Evolutionary conservation across 108 stramenopile genomes (phyloP).

Genomic region (Nitzschia inconspicua): DNA sequence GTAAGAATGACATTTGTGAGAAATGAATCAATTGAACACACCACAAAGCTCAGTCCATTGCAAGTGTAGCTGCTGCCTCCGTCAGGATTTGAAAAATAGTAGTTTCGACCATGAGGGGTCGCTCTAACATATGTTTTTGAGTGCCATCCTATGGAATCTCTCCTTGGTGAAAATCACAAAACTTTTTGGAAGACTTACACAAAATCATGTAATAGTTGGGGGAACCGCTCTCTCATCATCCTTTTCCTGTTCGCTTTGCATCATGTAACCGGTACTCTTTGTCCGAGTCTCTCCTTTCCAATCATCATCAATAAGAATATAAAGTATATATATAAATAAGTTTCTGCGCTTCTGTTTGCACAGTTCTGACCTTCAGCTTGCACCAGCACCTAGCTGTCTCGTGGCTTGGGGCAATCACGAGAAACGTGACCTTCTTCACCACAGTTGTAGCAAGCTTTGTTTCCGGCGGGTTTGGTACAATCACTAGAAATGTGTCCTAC

Average conservation of each 20-base stretch:
- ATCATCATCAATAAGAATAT: not conserved
- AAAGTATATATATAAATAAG: not conserved
- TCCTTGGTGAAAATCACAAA: too few relatives aligned
- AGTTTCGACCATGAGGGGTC: not conserved
- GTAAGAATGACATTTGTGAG: too few relatives aligned
- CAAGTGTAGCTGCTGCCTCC: too few relatives aligned
- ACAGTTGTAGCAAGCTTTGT: constrained; percentile 83
- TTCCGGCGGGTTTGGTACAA: constrained; percentile 58
- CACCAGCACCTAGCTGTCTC: constrained; percentile 1
- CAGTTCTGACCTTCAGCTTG: not conserved
- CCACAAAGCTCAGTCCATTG: too few relatives aligned
- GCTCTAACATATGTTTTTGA: constrained; percentile 10
- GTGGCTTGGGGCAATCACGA: constrained; percentile 40
- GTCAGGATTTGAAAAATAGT: too few relatives aligned
- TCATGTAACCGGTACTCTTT: too few relatives aligned
- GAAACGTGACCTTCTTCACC: constrained; percentile 68
- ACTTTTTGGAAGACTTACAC: too few relatives aligned
- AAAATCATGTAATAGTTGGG: too few relatives aligned
- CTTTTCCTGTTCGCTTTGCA: too few relatives aligned
- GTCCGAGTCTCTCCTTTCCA: too few relatives aligned
- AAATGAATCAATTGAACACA: too few relatives aligned
- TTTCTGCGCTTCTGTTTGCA: not conserved
- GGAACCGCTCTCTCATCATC: too few relatives aligned
- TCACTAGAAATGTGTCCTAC: constrained; percentile 67
- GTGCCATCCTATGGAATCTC: not conserved